These are phyloP conservation scores for Cyclotella sp. DNA, from an alignment of 108 stramenopile species.

Conservation along the genomic window DNA sequence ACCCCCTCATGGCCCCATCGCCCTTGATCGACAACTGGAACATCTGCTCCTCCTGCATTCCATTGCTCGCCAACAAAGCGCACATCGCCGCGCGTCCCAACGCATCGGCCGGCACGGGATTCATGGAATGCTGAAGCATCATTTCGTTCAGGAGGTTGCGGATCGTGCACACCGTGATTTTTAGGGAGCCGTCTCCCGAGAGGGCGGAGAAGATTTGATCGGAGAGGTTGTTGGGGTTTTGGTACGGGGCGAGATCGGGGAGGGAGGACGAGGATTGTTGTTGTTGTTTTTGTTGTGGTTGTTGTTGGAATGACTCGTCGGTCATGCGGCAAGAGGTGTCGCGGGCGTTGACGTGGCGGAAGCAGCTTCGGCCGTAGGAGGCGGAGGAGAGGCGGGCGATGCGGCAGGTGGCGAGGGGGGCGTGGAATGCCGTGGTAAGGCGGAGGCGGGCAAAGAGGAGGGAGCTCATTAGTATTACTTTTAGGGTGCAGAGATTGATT, in stretches of 20 bases:
- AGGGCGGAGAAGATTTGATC: constrained; percentile 90
- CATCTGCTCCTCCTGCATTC: constrained; percentile 87
- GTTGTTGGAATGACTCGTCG: neutral
- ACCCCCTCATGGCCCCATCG: constrained; percentile 81
- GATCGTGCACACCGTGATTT: constrained; percentile 81
- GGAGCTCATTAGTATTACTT: neutral
- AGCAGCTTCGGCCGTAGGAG: neutral
- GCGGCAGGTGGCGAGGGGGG: neutral
- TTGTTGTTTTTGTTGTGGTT: neutral
- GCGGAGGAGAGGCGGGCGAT: neutral
- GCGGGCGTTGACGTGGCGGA: neutral
- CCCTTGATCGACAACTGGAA: constrained; percentile 82
- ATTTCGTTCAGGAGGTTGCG: constrained; percentile 87
- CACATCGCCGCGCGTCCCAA: constrained; percentile 76
- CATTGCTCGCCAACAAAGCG: constrained; percentile 74
- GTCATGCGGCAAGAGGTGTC: neutral
- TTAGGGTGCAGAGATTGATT: neutral
- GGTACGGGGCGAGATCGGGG: neutral
- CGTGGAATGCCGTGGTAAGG: neutral
- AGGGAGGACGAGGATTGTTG: neutral
- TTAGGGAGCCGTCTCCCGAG: constrained; percentile 77
- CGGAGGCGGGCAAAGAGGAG: neutral
- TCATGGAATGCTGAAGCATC: constrained; percentile 81
- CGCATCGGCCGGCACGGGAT: constrained; percentile 71
- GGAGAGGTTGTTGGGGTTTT: constrained; percentile 71